Evolutionary conservation across 139 green algal species (phyloP).

Genomic region (Closterium sp.): DNA sequence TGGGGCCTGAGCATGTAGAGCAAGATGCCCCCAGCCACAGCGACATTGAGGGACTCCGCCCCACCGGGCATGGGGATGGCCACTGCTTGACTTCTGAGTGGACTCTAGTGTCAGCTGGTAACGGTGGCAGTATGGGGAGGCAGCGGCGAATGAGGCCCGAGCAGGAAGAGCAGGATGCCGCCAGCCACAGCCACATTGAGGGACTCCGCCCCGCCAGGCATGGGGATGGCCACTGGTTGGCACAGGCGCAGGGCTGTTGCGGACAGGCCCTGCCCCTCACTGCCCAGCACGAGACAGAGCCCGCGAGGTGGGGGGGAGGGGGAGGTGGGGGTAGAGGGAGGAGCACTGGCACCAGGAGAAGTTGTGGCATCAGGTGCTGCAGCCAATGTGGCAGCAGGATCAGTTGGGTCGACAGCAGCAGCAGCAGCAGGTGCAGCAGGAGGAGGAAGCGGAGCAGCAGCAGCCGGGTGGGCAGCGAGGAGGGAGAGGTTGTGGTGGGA

Average conservation of each 20-base stretch:
- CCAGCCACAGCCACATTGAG: slow-evolving; percentile 57
- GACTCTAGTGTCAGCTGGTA: too few species aligned
- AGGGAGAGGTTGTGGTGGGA: not conserved
- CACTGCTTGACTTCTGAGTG: slow-evolving; percentile 27
- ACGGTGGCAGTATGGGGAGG: too few species aligned
- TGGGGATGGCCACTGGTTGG: slow-evolving; percentile 42
- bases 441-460: not conserved
- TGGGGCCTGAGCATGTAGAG: slow-evolving; percentile 55
- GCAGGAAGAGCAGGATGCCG: slow-evolving; percentile 54
- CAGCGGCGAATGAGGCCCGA: not conserved
- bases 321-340: not conserved
- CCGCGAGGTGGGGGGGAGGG: not conserved
- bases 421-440: not conserved
- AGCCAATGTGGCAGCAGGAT: not conserved
- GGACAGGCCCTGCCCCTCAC: slow-evolving; percentile 51
- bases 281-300: slow-evolving; percentile 52
- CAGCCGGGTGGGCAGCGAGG: not conserved
- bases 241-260: slow-evolving; percentile 14
- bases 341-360: not conserved
- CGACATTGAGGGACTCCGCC: slow-evolving; percentile 57
- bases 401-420: not conserved
- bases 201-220: slow-evolving; percentile 52
- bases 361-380: not conserved
- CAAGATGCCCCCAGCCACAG: slow-evolving; percentile 55
- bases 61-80: slow-evolving; percentile 49